Evolutionary conservation across 345 rosid genomes (phyloP).

Genomic region (Brassica nigra): DNA sequence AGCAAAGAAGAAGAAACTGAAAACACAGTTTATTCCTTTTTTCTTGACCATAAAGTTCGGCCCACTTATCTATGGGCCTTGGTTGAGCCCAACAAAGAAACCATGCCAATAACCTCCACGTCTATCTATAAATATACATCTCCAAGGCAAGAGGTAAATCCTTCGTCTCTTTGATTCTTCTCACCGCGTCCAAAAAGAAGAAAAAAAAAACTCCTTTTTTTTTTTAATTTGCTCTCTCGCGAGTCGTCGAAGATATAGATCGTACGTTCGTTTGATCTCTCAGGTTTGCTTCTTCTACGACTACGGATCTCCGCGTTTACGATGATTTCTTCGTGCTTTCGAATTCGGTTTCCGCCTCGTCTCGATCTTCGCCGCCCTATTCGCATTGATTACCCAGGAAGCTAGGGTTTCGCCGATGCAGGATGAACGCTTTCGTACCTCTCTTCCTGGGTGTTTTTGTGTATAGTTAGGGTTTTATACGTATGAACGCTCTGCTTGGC

Average conservation of each 20-base stretch:
- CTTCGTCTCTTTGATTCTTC: neutral
- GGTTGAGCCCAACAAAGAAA: no score
- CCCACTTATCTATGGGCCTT: no score
- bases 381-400: slow-evolving; percentile 12
- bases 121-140: no score
- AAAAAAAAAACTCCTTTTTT: neutral
- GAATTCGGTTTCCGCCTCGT: slow-evolving; percentile 3
- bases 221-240: neutral
- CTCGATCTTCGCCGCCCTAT: slow-evolving; percentile 10
- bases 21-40: no score
- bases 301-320: slow-evolving; percentile 10
- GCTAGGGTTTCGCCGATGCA: slow-evolving; percentile 21
- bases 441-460: neutral
- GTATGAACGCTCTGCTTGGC: neutral
- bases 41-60: no score
- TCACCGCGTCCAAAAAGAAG: neutral
- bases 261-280: slow-evolving; percentile 10
- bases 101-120: neutral
- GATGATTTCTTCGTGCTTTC: slow-evolving; percentile 30
- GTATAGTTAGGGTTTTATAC: neutral
- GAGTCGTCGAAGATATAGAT: slow-evolving; percentile 25
- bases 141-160: no score
- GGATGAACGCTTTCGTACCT: no score
- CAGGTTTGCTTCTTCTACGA: slow-evolving; percentile 43
- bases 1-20: no score